phyloP scores from a whole-genome alignment of 2,329 filamentous ascomycete species.

The Thermochaetoides dissita region DNA sequence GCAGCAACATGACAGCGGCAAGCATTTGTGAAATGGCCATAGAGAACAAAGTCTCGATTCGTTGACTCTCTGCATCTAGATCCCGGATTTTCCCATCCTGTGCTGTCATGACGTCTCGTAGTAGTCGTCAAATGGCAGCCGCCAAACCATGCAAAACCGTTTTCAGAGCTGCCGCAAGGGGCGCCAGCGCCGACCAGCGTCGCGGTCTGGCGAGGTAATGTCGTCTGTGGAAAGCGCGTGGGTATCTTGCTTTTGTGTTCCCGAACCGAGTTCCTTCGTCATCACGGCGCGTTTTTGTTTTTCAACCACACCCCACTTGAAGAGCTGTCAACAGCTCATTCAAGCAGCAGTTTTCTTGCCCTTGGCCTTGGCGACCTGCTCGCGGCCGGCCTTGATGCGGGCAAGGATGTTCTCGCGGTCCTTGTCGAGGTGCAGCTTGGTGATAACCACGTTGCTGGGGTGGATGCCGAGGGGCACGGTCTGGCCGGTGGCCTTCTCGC shows the following conservation, averaged over 20 bases:
- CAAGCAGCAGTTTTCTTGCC: constrained; percentile 30
- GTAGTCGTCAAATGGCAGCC: constrained; percentile 11
- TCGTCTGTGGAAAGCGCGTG: background rate
- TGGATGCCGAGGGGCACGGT: constrained; percentile 87
- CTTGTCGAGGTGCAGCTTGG: constrained; percentile 97
- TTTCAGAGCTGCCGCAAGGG: constrained; percentile 11
- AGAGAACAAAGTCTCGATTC: constrained; percentile 38
- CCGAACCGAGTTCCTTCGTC: constrained; percentile 8
- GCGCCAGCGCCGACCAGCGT: constrained; percentile 12
- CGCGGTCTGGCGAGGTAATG: no score
- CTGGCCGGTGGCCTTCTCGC: constrained; percentile 96
- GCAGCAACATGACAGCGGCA: constrained; percentile 15
- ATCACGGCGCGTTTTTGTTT: constrained; percentile 3
- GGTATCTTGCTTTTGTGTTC: constrained; percentile 7
- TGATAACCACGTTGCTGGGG: constrained; percentile 95
- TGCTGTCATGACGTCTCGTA: constrained; percentile 12
- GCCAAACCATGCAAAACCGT: constrained; percentile 15
- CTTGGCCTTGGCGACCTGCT: constrained; percentile 61
- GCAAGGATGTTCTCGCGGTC: constrained; percentile 80
- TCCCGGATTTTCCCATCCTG: constrained; percentile 10
- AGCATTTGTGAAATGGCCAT: constrained; percentile 56
- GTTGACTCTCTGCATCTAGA: constrained; percentile 19
- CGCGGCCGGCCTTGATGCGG: constrained; percentile 68
- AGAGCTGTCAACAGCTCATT: no score
- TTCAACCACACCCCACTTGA: no score